Evolutionary conservation across 148 eudicot genomes (phyloP).

Genomic region (Rhododendron kiyosumense): DNA sequence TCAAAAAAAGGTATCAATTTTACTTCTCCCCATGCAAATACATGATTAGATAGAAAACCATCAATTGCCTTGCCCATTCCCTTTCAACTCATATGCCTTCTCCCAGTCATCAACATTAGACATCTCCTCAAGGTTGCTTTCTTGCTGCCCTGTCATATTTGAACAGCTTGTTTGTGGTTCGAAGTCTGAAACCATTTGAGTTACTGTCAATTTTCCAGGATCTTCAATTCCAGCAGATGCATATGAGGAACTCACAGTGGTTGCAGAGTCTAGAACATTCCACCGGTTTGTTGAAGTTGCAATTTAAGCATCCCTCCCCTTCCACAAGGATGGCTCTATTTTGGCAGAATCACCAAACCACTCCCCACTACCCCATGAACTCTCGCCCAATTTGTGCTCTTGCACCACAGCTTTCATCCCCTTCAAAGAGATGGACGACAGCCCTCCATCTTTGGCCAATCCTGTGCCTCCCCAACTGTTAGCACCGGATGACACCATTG

Average conservation of each 20-base stretch:
- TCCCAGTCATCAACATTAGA: conserved; percentile 89
- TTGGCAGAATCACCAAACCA: conserved; percentile 32
- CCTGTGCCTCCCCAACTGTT: conserved; percentile 48
- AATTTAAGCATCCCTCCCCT: conserved; percentile 42
- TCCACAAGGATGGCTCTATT: conserved; percentile 29
- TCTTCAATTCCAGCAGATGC: conserved; percentile 22
- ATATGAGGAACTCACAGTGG: conserved; percentile 25
- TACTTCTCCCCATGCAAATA: not conserved
- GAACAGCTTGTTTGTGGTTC: conserved; percentile 23
- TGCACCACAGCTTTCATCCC: conserved; percentile 53
- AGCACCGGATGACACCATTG: conserved; percentile 27
- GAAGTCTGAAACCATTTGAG: conserved; percentile 16
- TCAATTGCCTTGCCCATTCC: not conserved
- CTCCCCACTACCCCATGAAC: conserved; percentile 69
- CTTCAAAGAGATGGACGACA: conserved; percentile 24
- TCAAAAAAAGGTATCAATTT: not conserved
- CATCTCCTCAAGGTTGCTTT: conserved; percentile 18
- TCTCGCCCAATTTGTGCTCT: conserved; percentile 51
- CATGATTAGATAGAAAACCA: not conserved
- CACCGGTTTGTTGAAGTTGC: conserved; percentile 57
- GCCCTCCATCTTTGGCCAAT: conserved; percentile 17
- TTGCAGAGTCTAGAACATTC: conserved; percentile 57
- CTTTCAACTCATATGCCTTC: conserved; percentile 57
- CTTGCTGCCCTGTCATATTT: not conserved
- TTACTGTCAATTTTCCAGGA: conserved; percentile 19